phyloP scores from a whole-genome alignment of 306 rosid genomes.

The Comarum palustre region DNA sequence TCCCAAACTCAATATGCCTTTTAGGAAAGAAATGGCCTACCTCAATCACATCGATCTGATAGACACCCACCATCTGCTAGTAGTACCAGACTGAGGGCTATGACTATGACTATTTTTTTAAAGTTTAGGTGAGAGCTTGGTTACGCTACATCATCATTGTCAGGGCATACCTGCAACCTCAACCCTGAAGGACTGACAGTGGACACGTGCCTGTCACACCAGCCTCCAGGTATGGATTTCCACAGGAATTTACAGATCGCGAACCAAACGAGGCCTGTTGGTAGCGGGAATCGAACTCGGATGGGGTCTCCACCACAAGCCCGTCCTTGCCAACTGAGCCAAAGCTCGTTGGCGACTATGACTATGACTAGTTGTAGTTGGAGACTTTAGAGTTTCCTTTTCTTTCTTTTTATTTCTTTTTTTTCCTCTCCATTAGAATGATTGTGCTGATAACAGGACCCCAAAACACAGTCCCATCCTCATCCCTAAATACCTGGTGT shows the following conservation, averaged over 20 bases:
- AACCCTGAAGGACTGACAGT: too few species aligned
- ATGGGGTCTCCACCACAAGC: too few species aligned
- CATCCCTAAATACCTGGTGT: constrained; percentile 45
- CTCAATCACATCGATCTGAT: constrained; percentile 61
- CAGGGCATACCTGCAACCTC: too few species aligned
- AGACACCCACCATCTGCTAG: constrained; percentile 52
- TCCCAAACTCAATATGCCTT: constrained; percentile 16
- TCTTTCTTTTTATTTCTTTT: background rate
- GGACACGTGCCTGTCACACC: too few species aligned
- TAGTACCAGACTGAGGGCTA: background rate
- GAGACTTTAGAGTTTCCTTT: background rate
- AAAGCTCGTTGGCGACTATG: too few species aligned
- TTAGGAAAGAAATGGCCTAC: constrained; percentile 22
- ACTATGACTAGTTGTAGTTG: constrained; percentile 7
- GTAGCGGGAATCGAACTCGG: too few species aligned
- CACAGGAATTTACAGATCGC: too few species aligned
- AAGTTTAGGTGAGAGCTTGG: too few species aligned
- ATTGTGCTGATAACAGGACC: constrained; percentile 33
- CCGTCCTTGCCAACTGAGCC: too few species aligned
- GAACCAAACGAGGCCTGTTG: too few species aligned
- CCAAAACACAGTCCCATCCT: constrained; percentile 43
- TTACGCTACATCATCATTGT: too few species aligned
- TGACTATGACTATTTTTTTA: constrained; percentile 1
- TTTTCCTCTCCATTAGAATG: constrained; percentile 8
- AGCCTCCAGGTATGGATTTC: too few species aligned